Conservation (phyloP, 1,284 basidiomycete species). For the Malassezia sympodialis region DNA sequence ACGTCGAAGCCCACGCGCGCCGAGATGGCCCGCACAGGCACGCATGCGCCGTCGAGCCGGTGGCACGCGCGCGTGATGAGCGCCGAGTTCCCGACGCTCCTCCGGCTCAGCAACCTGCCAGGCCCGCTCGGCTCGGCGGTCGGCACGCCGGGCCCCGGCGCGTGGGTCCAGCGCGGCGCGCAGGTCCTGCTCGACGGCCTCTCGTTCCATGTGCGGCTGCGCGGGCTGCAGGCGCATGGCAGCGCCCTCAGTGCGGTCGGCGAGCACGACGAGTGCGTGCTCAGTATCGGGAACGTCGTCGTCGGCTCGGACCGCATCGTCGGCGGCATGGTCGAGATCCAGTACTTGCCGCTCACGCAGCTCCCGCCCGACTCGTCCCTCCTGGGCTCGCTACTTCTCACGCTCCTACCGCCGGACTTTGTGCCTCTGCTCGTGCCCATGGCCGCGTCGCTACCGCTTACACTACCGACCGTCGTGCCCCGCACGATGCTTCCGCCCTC, state of each 20-base stretch:
- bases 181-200: constrained; percentile 30
- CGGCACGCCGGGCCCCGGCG: constrained; percentile 33
- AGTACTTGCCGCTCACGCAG: constrained; percentile 12
- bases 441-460: neutral
- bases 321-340: constrained; percentile 16
- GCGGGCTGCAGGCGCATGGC: neutral
- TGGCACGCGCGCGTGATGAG: constrained; percentile 15
- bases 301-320: constrained; percentile 13
- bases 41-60: neutral
- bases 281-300: constrained; percentile 15
- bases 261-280: constrained; percentile 14
- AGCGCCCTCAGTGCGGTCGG: neutral
- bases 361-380: constrained; percentile 11
- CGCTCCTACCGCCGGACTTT: constrained; percentile 11
- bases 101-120: constrained; percentile 21
- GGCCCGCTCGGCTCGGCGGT: constrained; percentile 31
- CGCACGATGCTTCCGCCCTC: constrained; percentile 11
- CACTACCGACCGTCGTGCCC: neutral
- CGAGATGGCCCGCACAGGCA: neutral
- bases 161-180: constrained; percentile 33
- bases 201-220: constrained; percentile 24
- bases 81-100: constrained; percentile 10
- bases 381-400: constrained; percentile 13
- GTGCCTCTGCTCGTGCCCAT: constrained; percentile 3
- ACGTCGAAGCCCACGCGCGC: constrained; percentile 9